These are phyloP conservation scores for Sphagnum contortum DNA, from an alignment of 225 moss, liverwort and hornwort genomes.

Conservation along the genomic window DNA sequence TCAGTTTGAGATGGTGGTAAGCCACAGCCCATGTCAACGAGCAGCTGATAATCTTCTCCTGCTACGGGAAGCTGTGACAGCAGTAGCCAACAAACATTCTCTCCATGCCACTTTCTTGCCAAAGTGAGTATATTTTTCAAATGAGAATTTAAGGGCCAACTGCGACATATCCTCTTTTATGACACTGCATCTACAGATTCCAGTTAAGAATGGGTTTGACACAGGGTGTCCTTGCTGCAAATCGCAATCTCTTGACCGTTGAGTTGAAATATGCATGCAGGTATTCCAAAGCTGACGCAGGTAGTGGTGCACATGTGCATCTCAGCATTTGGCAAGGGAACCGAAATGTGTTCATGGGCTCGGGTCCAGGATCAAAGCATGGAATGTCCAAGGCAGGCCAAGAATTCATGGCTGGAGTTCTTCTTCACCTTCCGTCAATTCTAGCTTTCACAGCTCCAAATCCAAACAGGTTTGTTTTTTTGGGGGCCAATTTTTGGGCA, in stretches of 20 bases:
- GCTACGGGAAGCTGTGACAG: conserved; percentile 62
- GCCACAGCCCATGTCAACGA: conserved; percentile 37
- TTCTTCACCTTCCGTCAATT: conserved; percentile 69
- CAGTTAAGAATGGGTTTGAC: background rate
- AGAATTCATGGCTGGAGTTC: conserved; percentile 65
- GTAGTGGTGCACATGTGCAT: conserved; percentile 52
- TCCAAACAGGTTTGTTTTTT: conserved; percentile 33
- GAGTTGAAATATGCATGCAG: conserved; percentile 3
- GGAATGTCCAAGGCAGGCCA: conserved; percentile 54
- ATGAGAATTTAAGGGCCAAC: background rate
- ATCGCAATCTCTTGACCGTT: background rate
- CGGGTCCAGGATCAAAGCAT: conserved; percentile 20
- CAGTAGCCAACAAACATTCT: conserved; percentile 40
- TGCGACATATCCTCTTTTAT: background rate
- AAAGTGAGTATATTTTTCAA: conserved; percentile 20
- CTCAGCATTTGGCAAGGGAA: conserved; percentile 57
- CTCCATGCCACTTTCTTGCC: conserved; percentile 61
- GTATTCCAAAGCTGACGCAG: conserved; percentile 15
- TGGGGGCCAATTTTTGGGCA: background rate
- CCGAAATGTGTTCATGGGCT: conserved; percentile 39
- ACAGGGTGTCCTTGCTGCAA: background rate
- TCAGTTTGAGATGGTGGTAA: conserved; percentile 60
- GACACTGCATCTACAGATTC: background rate
- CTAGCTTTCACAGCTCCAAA: conserved; percentile 60
- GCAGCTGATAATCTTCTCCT: conserved; percentile 69